phyloP scores from a whole-genome alignment of 2,329 filamentous ascomycete genomes.

The Aspergillus aculeatinus region DNA sequence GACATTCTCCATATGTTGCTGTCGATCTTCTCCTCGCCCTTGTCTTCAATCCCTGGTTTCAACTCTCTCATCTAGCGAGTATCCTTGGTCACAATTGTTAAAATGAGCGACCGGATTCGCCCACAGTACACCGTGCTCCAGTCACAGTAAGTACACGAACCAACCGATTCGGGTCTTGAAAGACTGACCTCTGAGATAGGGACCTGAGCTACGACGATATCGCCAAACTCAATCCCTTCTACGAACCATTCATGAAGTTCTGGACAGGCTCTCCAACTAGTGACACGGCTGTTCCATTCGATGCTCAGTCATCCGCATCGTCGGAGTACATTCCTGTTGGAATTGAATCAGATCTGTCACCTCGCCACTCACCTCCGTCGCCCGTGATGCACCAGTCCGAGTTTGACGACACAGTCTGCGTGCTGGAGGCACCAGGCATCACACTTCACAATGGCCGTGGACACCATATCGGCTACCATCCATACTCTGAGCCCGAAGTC shows the following conservation, averaged over 20 bases:
- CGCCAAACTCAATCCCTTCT: constrained; percentile 29
- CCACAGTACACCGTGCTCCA: constrained; percentile 31
- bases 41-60: background rate
- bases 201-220: constrained; percentile 28
- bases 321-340: constrained; percentile 13
- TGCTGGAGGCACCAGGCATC: constrained; percentile 8
- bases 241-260: constrained; percentile 23
- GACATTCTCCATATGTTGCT: background rate
- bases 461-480: constrained; percentile 15
- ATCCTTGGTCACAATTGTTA: background rate
- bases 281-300: constrained; percentile 12
- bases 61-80: background rate
- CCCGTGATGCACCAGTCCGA: constrained; percentile 7
- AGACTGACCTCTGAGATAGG: constrained; percentile 17
- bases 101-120: constrained; percentile 17
- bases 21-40: background rate
- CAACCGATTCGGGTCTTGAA: background rate
- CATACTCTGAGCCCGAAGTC: background rate
- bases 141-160: constrained; percentile 24
- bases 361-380: constrained; percentile 12
- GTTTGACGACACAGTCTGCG: background rate
- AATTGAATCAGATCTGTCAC: constrained; percentile 10
- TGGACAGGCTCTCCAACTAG: constrained; percentile 19
- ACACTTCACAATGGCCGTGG: constrained; percentile 14
- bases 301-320: constrained; percentile 20